Percentiles rank a stretch among this genome's conserved stretches.
Conservation (phyloP, 2,329 filamentous ascomycete species). For the Calonectria leucothoes region DNA sequence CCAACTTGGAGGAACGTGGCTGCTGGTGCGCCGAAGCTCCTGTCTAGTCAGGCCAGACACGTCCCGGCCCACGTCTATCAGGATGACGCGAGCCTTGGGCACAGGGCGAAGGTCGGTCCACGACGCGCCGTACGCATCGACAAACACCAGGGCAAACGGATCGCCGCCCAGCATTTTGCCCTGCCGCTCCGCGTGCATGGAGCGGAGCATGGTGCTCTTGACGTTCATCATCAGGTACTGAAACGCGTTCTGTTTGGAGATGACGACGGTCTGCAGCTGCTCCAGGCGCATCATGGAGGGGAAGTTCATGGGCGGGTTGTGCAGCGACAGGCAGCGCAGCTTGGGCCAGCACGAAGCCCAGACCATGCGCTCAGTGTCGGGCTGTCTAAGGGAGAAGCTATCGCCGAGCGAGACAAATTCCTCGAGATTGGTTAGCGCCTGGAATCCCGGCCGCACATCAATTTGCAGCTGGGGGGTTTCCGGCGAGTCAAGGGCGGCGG, state of each 20-base stretch:
- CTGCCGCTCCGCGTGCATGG: background rate
- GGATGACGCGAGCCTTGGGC: slow-evolving; percentile 4
- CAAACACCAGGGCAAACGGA: slow-evolving; percentile 1
- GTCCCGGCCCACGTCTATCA: slow-evolving; percentile 5
- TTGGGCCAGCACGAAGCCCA: slow-evolving; percentile 16
- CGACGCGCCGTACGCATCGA: background rate
- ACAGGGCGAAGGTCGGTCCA: slow-evolving; percentile 14
- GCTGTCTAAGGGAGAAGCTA: slow-evolving; percentile 4
- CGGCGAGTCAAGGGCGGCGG: background rate
- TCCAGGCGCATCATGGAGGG: background rate
- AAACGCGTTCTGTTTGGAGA: background rate
- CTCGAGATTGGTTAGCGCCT: slow-evolving; percentile 16
- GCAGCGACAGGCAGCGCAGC: slow-evolving; percentile 1
- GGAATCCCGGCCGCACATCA: slow-evolving; percentile 13
- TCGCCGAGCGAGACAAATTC: slow-evolving; percentile 15
- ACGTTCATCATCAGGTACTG: background rate
- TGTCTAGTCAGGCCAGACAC: background rate
- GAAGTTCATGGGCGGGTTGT: slow-evolving; percentile 6
- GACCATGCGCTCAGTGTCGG: background rate
- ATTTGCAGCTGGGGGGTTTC: background rate
- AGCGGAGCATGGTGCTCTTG: slow-evolving; percentile 5
- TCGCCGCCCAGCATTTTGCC: background rate
- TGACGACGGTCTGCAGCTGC: slow-evolving; percentile 4
- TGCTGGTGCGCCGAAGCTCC: background rate
- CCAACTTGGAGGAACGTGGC: background rate